phyloP scores from a whole-genome alignment of 2,329 filamentous ascomycete species.

The Fusarium pininemorale region DNA sequence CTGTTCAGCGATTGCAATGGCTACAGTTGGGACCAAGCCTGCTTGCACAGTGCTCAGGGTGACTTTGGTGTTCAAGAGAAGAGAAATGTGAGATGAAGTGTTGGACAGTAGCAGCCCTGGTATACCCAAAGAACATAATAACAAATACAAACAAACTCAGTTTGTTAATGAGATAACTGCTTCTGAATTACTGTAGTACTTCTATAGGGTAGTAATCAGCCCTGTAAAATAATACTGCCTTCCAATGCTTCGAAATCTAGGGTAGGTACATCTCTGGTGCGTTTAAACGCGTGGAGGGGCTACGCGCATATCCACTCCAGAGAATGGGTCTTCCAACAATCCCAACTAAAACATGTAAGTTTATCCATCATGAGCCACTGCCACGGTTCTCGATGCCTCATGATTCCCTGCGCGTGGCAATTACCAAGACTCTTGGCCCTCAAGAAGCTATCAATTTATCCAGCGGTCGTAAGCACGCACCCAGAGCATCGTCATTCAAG shows the following conservation, averaged over 20 bases:
- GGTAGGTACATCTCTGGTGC: not conserved
- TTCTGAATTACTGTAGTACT: fast-evolving
- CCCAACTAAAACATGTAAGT: not conserved
- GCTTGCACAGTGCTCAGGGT: fast-evolving
- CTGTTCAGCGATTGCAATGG: fast-evolving
- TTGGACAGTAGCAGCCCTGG: too few relatives aligned
- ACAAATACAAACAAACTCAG: fast-evolving
- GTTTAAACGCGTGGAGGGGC: fast-evolving
- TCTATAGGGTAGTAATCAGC: fast-evolving
- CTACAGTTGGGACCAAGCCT: fast-evolving
- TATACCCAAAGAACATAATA: too few relatives aligned
- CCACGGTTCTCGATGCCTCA: not conserved
- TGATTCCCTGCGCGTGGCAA: not conserved
- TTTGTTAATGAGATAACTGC: fast-evolving
- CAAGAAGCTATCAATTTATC: not conserved
- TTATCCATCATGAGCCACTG: not conserved
- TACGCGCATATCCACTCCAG: too few relatives aligned
- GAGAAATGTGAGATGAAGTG: too few relatives aligned
- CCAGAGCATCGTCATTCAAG: not conserved
- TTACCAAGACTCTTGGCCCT: not conserved
- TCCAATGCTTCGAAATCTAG: fast-evolving
- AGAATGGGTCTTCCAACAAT: not conserved
- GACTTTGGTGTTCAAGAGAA: too few relatives aligned
- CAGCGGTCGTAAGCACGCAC: not conserved
- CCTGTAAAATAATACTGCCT: too few relatives aligned